A percentile compares a stretch with the other conserved stretches of the same genome.
Conservation (phyloP, 345 rosid genomes). For the Camelina sativa region DNA sequence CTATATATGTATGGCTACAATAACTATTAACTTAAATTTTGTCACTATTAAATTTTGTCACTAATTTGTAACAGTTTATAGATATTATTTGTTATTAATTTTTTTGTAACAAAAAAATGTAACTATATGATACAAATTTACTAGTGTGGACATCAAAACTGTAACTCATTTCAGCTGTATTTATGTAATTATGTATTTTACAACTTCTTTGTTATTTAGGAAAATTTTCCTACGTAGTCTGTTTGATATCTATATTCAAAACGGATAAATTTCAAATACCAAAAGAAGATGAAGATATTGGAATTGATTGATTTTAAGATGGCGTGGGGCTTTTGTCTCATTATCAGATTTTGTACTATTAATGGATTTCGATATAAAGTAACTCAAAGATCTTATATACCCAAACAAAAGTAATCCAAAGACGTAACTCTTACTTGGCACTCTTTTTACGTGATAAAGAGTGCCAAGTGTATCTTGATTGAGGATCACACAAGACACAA, state of each 20-base stretch:
- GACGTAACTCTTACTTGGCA: conserved; percentile 21
- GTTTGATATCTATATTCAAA: background rate
- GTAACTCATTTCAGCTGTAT: background rate
- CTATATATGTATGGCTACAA: too few species aligned
- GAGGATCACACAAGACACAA: too few species aligned
- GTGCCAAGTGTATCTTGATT: too few species aligned
- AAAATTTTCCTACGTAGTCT: background rate
- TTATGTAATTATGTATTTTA: background rate
- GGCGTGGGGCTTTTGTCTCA: conserved; percentile 24
- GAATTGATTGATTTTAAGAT: conserved; percentile 15
- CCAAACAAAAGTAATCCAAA: conserved; percentile 1
- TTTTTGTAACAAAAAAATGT: background rate
- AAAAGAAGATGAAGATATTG: conserved; percentile 17
- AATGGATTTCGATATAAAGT: conserved; percentile 35
- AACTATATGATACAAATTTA: background rate
- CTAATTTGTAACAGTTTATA: too few species aligned
- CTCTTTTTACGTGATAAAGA: background rate
- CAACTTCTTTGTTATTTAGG: background rate
- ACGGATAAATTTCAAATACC: background rate
- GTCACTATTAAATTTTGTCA: too few species aligned
- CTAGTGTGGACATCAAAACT: background rate
- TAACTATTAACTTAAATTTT: too few species aligned
- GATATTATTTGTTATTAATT: too few species aligned
- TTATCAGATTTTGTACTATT: conserved; percentile 30
- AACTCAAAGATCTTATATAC: conserved; percentile 13